Percentiles rank a stretch among this genome's conserved stretches.
Evolutionary conservation across 805 yeast species (phyloP).

Genomic region (Saitoella complicata): DNA sequence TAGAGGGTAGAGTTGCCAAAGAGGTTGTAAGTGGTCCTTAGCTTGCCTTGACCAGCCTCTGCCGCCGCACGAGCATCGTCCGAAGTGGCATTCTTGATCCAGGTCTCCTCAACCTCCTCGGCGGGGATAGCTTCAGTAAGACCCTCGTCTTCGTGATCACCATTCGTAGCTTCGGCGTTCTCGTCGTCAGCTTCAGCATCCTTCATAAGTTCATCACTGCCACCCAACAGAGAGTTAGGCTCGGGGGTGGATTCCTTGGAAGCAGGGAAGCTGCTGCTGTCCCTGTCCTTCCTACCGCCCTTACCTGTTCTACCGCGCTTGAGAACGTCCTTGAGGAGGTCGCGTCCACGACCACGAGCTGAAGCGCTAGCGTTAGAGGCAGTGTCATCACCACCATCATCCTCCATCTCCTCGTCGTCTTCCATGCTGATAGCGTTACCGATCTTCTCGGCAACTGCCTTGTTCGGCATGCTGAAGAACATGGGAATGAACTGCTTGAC

Average conservation of each 20-base stretch:
- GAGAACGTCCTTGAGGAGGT: too few relatives aligned
- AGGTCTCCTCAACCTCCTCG: conserved; percentile 11
- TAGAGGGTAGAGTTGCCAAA: conserved; percentile 82
- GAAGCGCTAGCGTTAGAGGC: neutral
- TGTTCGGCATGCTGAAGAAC: conserved; percentile 35
- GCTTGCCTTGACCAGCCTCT: conserved; percentile 8
- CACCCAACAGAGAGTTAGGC: too few relatives aligned
- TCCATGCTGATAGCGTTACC: conserved; percentile 3
- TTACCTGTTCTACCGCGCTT: too few relatives aligned
- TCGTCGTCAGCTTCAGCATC: conserved; percentile 7
- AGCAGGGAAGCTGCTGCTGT: too few relatives aligned
- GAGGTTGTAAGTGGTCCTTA: conserved; percentile 39
- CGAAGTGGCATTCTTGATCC: conserved; percentile 17
- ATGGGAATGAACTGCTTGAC: conserved; percentile 52
- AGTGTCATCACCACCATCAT: conserved; percentile 9
- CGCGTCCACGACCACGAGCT: too few relatives aligned
- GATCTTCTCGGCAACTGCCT: conserved; percentile 26
- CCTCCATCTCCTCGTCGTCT: conserved; percentile 7
- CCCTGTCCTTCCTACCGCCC: too few relatives aligned
- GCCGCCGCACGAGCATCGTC: conserved; percentile 13
- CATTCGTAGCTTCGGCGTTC: conserved; percentile 12
- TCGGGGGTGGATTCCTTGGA: too few relatives aligned
- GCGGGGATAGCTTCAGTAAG: conserved; percentile 5
- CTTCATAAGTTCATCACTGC: neutral
- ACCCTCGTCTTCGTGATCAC: conserved; percentile 8